Evolutionary conservation across 2,329 filamentous ascomycete genomes (phyloP).

Genomic region (Drechslerella stenobrocha): DNA sequence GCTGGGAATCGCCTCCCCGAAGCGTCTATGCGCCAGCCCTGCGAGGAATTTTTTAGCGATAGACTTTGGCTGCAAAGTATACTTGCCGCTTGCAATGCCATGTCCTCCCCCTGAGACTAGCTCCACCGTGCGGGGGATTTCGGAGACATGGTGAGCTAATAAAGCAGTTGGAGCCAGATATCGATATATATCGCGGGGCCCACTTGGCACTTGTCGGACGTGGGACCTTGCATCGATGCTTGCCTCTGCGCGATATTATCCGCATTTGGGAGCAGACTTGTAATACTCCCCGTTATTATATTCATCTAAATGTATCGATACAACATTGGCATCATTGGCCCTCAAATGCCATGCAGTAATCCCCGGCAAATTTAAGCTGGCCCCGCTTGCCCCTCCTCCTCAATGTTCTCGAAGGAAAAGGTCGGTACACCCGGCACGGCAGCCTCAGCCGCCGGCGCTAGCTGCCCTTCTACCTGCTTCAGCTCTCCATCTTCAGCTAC

Average conservation of each 20-base stretch:
- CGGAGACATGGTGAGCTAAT: neutral
- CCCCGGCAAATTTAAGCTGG: conserved; percentile 7
- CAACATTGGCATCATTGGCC: too few species aligned
- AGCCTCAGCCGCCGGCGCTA: conserved; percentile 67
- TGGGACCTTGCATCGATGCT: too few species aligned
- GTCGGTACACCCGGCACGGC: conserved; percentile 81
- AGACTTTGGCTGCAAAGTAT: conserved; percentile 1
- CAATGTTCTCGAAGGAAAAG: conserved; percentile 83
- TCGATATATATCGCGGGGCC: too few species aligned
- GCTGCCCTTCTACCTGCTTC: conserved; percentile 58
- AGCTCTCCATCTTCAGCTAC: conserved; percentile 61
- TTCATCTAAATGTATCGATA: too few species aligned
- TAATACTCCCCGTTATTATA: too few species aligned
- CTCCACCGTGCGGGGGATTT: neutral
- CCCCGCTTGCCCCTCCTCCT: conserved; percentile 53
- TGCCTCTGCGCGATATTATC: too few species aligned
- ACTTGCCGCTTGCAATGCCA: neutral
- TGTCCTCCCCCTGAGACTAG: conserved; percentile 1
- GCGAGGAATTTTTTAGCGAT: too few species aligned
- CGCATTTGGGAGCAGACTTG: too few species aligned
- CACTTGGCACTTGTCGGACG: too few species aligned
- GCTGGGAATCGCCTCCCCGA: too few species aligned
- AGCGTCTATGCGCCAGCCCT: too few species aligned
- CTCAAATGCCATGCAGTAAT: too few species aligned
- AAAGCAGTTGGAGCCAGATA: neutral